These are phyloP conservation scores for Psilocybe tampanensis DNA, from an alignment of 768 basidiomycete genomes.

Conservation along the genomic window DNA sequence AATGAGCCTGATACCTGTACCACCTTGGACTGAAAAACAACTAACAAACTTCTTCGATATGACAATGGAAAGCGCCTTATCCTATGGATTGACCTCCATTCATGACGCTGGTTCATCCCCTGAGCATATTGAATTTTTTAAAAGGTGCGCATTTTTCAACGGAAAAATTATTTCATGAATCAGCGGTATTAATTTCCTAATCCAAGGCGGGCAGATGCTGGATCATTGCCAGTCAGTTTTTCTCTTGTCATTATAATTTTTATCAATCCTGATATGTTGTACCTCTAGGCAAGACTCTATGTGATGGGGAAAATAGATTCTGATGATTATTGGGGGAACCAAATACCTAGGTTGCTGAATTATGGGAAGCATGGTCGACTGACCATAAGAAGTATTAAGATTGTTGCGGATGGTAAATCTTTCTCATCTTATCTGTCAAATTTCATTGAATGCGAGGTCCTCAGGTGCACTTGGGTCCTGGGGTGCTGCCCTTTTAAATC, in stretches of 20 bases:
- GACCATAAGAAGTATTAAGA: slow-evolving; percentile 68
- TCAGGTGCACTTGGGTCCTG: slow-evolving; percentile 87
- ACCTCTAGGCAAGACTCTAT: slow-evolving; percentile 55
- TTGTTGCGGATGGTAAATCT: slow-evolving; percentile 71
- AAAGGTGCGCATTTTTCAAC: slow-evolving; percentile 45
- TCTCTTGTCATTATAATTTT: not conserved
- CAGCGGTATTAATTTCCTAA: not conserved
- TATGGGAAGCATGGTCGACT: slow-evolving; percentile 58
- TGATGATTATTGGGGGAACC: slow-evolving; percentile 66
- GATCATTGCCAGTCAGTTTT: slow-evolving; percentile 64
- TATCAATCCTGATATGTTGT: not conserved
- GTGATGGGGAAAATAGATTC: slow-evolving; percentile 58
- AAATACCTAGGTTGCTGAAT: slow-evolving; percentile 58
- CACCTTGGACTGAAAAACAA: slow-evolving; percentile 62
- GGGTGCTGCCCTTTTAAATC: slow-evolving; percentile 86
- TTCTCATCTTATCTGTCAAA: not conserved
- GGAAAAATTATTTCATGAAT: not conserved
- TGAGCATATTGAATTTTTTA: slow-evolving; percentile 62
- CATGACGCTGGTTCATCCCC: slow-evolving; percentile 75
- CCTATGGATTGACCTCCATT: slow-evolving; percentile 80
- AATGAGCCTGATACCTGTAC: slow-evolving; percentile 71
- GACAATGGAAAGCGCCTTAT: slow-evolving; percentile 69
- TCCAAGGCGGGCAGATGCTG: slow-evolving; percentile 66
- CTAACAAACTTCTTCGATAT: slow-evolving; percentile 60
- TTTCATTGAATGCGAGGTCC: not conserved